These are phyloP conservation scores for Firmiana major DNA, from an alignment of 345 rosid species.

Conservation along the genomic window DNA sequence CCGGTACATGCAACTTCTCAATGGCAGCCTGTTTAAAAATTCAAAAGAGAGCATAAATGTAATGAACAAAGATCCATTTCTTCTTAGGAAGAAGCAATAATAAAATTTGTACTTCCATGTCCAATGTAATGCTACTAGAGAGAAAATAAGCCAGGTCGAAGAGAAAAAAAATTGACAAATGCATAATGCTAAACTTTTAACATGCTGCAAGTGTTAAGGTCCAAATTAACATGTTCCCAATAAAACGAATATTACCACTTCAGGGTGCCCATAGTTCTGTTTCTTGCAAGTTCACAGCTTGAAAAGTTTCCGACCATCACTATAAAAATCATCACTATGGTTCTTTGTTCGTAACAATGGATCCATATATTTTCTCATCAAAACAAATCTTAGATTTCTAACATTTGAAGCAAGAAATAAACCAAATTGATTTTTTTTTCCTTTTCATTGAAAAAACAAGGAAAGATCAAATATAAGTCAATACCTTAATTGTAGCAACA, in stretches of 20 bases:
- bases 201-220: not conserved
- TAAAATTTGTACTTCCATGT: not conserved
- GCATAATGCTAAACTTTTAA: not conserved
- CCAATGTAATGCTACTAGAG: not conserved
- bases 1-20: conserved; percentile 93
- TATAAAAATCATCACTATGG: not conserved
- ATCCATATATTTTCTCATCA: not conserved
- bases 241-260: not conserved
- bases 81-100: not conserved
- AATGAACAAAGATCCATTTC: not conserved
- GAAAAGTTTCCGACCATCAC: not conserved
- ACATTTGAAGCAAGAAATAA: not conserved
- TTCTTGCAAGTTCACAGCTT: not conserved
- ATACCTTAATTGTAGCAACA: conserved; percentile 89
- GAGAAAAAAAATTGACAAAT: not conserved
- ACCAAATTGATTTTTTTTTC: not conserved
- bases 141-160: not conserved
- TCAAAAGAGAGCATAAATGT: not conserved
- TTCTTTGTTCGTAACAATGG: not conserved
- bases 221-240: not conserved
- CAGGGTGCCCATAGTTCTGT: not conserved
- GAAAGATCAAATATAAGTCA: conserved; percentile 6
- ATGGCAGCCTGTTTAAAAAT: conserved; percentile 75
- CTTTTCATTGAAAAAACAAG: not conserved
- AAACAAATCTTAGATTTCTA: not conserved